Conservation (phyloP, 768 basidiomycete genomes). For the Lentinula sp. region DNA sequence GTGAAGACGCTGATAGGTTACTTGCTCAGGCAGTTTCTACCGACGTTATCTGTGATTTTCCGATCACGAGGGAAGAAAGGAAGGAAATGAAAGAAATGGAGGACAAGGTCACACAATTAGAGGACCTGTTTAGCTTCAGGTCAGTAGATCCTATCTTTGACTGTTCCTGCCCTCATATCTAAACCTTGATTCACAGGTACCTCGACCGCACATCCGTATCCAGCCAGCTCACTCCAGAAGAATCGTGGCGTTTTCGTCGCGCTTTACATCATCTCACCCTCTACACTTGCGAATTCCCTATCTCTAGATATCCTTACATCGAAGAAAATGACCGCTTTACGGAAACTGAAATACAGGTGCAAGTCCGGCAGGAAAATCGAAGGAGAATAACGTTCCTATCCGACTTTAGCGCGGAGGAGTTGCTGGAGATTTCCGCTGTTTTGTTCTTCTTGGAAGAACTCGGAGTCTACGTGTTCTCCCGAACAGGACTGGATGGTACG, state of each 20-base stretch:
- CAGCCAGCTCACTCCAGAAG: neutral
- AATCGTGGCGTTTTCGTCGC: neutral
- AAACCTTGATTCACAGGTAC: neutral
- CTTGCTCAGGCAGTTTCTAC: neutral
- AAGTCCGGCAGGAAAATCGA: neutral
- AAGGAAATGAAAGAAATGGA: neutral
- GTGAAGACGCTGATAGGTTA: neutral
- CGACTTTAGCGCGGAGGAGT: neutral
- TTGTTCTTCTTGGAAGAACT: neutral
- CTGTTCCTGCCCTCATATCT: neutral
- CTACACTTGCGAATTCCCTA: neutral
- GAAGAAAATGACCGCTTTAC: too few relatives aligned
- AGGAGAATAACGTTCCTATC: neutral
- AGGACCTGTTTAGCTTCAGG: neutral
- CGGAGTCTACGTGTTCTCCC: neutral
- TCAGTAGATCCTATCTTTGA: neutral
- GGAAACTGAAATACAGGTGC: neutral
- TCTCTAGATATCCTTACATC: neutral
- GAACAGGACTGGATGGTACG: too few relatives aligned
- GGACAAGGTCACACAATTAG: neutral
- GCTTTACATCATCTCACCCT: neutral
- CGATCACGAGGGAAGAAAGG: neutral
- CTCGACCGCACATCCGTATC: neutral
- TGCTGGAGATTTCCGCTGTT: neutral
- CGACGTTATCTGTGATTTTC: neutral